These are phyloP conservation scores for Primulina tabacum DNA, from an alignment of 257 asterid species.

Conservation along the genomic window DNA sequence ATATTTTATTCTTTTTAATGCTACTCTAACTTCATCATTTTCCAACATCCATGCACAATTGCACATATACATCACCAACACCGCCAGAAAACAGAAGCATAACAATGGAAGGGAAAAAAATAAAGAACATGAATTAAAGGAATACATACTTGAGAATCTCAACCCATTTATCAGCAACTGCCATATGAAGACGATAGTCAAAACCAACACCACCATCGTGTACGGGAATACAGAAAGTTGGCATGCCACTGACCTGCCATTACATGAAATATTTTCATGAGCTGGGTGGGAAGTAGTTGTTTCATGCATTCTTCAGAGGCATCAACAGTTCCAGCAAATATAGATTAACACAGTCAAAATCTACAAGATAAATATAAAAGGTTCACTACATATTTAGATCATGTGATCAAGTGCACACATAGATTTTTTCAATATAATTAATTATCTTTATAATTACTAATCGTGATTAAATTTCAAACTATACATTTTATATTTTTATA, in stretches of 20 bases:
- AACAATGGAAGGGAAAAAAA: neutral
- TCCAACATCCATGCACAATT: neutral
- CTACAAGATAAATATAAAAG: too few species aligned
- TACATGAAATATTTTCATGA: slow-evolving; percentile 20
- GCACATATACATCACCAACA: neutral
- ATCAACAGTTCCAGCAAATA: slow-evolving; percentile 2
- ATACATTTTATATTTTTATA: too few species aligned
- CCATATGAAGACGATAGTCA: slow-evolving; percentile 98
- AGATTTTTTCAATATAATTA: too few species aligned
- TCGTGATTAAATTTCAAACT: too few species aligned
- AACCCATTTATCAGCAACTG: slow-evolving; percentile 98
- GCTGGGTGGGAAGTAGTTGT: slow-evolving; percentile 10
- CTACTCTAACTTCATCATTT: neutral
- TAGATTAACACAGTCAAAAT: too few species aligned
- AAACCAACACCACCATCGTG: slow-evolving; percentile 97
- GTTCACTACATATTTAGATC: too few species aligned
- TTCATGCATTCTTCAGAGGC: slow-evolving; percentile 2
- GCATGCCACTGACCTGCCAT: slow-evolving; percentile 99
- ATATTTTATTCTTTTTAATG: too few species aligned
- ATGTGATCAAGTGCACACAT: too few species aligned
- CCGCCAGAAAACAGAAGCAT: neutral
- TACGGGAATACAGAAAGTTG: slow-evolving; percentile 80
- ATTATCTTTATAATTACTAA: too few species aligned
- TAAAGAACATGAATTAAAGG: slow-evolving; percentile 20
- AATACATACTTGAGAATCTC: slow-evolving; percentile 74